Evolutionary conservation across 352 stramenopile species (phyloP).

Genomic region (Thraustochytrium sp.): DNA sequence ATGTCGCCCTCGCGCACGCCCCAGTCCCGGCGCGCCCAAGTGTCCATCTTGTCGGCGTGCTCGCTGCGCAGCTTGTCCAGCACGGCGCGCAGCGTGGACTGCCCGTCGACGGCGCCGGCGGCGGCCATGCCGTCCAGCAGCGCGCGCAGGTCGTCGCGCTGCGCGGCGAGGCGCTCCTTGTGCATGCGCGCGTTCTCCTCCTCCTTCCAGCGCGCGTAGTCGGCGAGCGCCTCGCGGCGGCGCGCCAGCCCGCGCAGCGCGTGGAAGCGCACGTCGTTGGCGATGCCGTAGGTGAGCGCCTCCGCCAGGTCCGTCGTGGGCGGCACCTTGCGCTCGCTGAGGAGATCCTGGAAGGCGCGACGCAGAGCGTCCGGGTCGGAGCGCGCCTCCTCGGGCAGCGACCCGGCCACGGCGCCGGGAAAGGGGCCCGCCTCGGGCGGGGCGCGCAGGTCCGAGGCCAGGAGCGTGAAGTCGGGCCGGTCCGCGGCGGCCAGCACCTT

Average conservation of each 20-base stretch:
- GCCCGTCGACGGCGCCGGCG: background rate
- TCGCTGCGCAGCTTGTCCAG: background rate
- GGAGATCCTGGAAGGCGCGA: background rate
- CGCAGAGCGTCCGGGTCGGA: background rate
- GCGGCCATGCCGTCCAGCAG: background rate
- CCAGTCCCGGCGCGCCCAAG: background rate
- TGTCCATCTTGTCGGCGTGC: background rate
- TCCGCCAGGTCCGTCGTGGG: background rate
- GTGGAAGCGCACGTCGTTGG: constrained; percentile 27
- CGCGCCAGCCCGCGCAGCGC: background rate
- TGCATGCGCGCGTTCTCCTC: background rate
- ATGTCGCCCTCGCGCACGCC: background rate
- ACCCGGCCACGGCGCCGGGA: background rate
- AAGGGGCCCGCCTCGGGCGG: background rate
- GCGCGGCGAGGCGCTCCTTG: background rate
- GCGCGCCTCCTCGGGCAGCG: background rate
- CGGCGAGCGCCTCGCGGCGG: background rate
- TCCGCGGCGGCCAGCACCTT: background rate
- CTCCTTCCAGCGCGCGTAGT: constrained; percentile 10
- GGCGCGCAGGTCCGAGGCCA: background rate
- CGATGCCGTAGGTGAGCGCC: constrained; percentile 14
- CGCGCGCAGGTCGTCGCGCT: background rate
- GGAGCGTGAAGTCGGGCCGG: background rate
- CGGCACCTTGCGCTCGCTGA: constrained; percentile 4
- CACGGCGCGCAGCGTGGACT: background rate